phyloP scores from a whole-genome alignment of 2,329 filamentous ascomycete genomes.

The Colletotrichum spinosum region DNA sequence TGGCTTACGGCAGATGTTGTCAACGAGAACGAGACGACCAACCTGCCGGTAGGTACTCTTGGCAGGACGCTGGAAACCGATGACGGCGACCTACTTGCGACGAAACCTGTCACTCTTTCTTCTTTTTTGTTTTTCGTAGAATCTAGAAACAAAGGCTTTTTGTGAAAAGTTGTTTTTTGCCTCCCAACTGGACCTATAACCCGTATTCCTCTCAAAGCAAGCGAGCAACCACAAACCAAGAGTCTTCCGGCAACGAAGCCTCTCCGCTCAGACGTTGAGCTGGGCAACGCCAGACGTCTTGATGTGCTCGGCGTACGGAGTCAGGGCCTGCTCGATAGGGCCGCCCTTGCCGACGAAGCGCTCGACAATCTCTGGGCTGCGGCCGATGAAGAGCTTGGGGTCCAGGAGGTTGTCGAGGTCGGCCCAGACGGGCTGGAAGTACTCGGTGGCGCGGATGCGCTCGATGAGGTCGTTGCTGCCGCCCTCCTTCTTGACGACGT shows the following conservation, averaged over 20 bases:
- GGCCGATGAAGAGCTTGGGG: conserved; percentile 64
- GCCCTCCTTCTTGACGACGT: conserved; percentile 63
- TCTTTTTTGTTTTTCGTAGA: no score
- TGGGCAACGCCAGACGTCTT: conserved; percentile 48
- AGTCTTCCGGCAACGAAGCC: not conserved
- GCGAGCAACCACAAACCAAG: no score
- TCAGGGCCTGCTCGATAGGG: conserved; percentile 51
- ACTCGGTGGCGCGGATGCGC: conserved; percentile 77
- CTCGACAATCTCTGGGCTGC: conserved; percentile 59
- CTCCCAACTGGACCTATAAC: no score
- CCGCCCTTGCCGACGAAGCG: conserved; percentile 55
- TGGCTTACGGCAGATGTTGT: no score
- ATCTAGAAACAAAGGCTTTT: no score
- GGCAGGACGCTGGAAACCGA: no score
- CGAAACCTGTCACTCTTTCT: no score
- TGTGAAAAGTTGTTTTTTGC: not conserved
- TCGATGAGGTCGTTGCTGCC: conserved; percentile 63
- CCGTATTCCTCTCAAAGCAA: no score
- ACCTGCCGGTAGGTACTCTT: no score
- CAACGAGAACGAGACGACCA: no score
- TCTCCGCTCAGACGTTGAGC: conserved; percentile 49
- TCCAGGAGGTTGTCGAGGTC: conserved; percentile 78
- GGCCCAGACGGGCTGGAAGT: conserved; percentile 78
- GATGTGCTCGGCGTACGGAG: conserved; percentile 52
- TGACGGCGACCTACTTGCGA: no score